Percentiles rank a stretch among this genome's conserved stretches.
phyloP scores from a whole-genome alignment of 1,284 basidiomycete species.

The Clitocybe nebularis region DNA sequence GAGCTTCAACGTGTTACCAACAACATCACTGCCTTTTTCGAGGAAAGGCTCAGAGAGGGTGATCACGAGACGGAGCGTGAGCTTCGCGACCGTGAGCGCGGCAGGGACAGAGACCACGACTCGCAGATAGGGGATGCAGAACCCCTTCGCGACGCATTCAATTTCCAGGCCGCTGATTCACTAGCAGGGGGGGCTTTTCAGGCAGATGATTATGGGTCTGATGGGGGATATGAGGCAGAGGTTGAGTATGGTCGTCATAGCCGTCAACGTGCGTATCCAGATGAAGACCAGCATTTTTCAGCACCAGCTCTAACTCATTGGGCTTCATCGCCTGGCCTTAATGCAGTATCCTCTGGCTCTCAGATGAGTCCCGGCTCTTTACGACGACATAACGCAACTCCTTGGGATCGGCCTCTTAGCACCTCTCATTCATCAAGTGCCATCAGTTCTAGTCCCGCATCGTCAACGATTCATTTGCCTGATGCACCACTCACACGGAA shows the following conservation, averaged over 20 bases:
- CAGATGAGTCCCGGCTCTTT: slow-evolving; percentile 63
- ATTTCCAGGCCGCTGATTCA: slow-evolving; percentile 52
- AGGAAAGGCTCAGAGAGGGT: slow-evolving; percentile 76
- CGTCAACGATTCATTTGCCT: slow-evolving; percentile 52
- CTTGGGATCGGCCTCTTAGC: slow-evolving; percentile 60
- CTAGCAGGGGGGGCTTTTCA: slow-evolving; percentile 52
- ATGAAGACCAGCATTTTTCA: slow-evolving; percentile 33
- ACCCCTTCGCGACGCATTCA: slow-evolving; percentile 54
- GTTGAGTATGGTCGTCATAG: slow-evolving; percentile 61
- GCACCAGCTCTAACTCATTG: slow-evolving; percentile 49
- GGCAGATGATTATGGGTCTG: slow-evolving; percentile 68
- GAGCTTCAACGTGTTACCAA: slow-evolving; percentile 90
- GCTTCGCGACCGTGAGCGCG: slow-evolving; percentile 50
- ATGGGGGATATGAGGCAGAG: slow-evolving; percentile 77
- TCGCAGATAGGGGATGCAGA: slow-evolving; percentile 52
- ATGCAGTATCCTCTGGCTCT: slow-evolving; percentile 55
- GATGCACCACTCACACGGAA: slow-evolving; percentile 64
- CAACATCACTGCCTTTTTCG: slow-evolving; percentile 91
- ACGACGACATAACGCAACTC: slow-evolving; percentile 60
- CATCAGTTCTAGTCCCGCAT: slow-evolving; percentile 53
- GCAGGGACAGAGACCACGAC: slow-evolving; percentile 46
- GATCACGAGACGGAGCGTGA: slow-evolving; percentile 70
- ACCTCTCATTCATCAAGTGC: slow-evolving; percentile 48
- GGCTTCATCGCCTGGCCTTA: slow-evolving; percentile 50
- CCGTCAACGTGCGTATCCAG: slow-evolving; percentile 70